Base-by-base conservation (phyloP, 768 basidiomycete species). In the Hygrocybe coccinea region DNA sequence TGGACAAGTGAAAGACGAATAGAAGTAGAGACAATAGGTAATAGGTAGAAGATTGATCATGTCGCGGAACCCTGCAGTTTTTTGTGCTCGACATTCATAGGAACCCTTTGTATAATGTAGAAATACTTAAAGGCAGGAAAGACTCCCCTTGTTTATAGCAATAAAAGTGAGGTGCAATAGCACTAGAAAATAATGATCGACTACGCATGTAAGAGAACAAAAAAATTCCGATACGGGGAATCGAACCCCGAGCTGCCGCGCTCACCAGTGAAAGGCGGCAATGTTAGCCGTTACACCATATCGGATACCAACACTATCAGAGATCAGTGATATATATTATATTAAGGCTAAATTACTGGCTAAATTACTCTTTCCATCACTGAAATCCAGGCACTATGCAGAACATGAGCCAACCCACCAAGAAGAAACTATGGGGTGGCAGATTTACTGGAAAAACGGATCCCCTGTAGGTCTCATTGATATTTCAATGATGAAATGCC, bases 391-490 rank as follows among this genome's bases (percentile, higher is more conserved):
- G n/a, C n/a, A n/a, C n/a, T n/a, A n/a, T n/a, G n/a, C n/a, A n/a
- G n/a, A n/a, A n/a, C n/a, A n/a, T n/a, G n/a, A n/a, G 69, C 47
- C 70, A 75, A 60, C 75, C 76, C 8, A 74, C 80, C 21, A 82
- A 81, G 57, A 85, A 89, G 71, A 91, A 91, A 67, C 71, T 92
- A 67, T 92, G 90, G 90, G 90, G 91, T 11, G 91, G 91, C 12
- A 76, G 92, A 34, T 95, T 95, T 66, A 91, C 89, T 11, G 91
- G 91, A 46, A 84, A 83, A 62, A 92, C 91, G 0, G 94, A 97
- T 70, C 94, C 91, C 29, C 69, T 92, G 89, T 89, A 70, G 58
- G 83, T 72, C 21, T 5, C 36, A 35, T 39, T 25, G 45, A 17
- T n/a, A 36, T 46, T 35, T n/a, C 15, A 36, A 12, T 39, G 5